phyloP scores from a whole-genome alignment of 2,329 filamentous ascomycete genomes.

The Alternaria panax region DNA sequence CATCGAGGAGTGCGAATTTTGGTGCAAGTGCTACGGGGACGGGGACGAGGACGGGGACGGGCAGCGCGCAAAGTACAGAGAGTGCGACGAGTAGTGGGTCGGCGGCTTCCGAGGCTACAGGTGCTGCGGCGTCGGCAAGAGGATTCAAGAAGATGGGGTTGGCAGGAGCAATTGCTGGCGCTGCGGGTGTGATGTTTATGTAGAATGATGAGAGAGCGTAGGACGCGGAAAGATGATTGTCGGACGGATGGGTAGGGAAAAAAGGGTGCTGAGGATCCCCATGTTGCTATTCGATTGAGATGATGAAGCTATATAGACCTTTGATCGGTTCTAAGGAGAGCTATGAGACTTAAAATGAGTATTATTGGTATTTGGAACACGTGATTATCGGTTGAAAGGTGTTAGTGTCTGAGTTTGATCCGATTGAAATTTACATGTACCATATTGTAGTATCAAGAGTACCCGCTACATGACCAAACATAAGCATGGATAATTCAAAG shows the following conservation, averaged over 20 bases:
- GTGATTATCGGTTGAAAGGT: neutral
- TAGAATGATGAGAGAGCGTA: neutral
- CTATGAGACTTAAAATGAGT: neutral
- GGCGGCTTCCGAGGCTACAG: neutral
- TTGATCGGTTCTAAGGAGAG: neutral
- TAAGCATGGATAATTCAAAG: neutral
- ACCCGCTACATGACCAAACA: neutral
- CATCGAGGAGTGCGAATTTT: neutral
- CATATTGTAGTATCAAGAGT: neutral
- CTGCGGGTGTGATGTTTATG: constrained; percentile 27
- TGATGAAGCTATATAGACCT: neutral
- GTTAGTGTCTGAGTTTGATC: neutral
- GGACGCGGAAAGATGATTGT: neutral
- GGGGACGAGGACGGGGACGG: neutral
- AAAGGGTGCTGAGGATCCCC: neutral
- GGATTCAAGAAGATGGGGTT: constrained; percentile 22
- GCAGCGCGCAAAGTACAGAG: neutral
- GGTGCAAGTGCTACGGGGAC: neutral
- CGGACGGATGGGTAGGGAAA: neutral
- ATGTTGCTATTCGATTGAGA: neutral
- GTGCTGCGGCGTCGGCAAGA: neutral
- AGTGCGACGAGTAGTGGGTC: constrained; percentile 4
- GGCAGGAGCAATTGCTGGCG: constrained; percentile 25
- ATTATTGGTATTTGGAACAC: neutral
- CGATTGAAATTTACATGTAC: neutral